Percentiles rank a stretch among this genome's conserved stretches.
phyloP scores from a whole-genome alignment of 164 flowering plant species.

The Pachysandra terminalis region DNA sequence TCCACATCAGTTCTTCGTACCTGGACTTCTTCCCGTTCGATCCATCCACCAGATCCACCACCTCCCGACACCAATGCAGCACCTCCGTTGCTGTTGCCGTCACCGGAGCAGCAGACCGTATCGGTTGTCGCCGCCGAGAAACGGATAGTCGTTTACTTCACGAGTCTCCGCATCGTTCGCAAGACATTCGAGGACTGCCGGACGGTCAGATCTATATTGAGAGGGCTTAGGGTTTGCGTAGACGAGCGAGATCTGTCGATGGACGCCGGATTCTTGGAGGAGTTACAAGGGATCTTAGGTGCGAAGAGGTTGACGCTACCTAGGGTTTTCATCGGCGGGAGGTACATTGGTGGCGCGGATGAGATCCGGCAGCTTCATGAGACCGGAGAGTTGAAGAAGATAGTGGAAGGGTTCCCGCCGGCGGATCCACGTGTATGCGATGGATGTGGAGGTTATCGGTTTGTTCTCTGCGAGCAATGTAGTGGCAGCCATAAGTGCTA shows the following conservation, averaged over 20 bases:
- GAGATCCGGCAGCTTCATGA: slow-evolving; percentile 54
- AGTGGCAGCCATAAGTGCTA: slow-evolving; percentile 51
- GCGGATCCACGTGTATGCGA: slow-evolving; percentile 34
- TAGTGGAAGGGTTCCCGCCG: slow-evolving; percentile 36
- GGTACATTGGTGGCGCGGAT: slow-evolving; percentile 60
- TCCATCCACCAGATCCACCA: background rate
- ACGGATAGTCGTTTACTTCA: slow-evolving; percentile 51
- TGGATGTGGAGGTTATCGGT: slow-evolving; percentile 45
- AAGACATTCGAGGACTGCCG: slow-evolving; percentile 60
- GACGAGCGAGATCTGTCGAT: slow-evolving; percentile 73
- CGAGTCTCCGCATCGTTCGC: slow-evolving; percentile 60
- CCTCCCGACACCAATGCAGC: slow-evolving; percentile 5
- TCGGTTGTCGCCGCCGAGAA: slow-evolving; percentile 38
- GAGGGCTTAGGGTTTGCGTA: slow-evolving; percentile 37
- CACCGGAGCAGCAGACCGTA: background rate
- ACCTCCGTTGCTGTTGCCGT: background rate
- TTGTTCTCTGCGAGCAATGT: slow-evolving; percentile 44
- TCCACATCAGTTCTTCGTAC: slow-evolving; percentile 32
- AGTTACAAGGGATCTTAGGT: slow-evolving; percentile 38
- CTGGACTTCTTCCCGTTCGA: slow-evolving; percentile 10
- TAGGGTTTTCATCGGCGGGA: slow-evolving; percentile 56
- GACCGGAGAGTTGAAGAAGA: slow-evolving; percentile 51
- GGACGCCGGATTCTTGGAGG: slow-evolving; percentile 44
- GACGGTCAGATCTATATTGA: slow-evolving; percentile 44
- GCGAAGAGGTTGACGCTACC: slow-evolving; percentile 32